phyloP scores from a whole-genome alignment of 208 protist species.

The Jaenimonas drosophilae region DNA sequence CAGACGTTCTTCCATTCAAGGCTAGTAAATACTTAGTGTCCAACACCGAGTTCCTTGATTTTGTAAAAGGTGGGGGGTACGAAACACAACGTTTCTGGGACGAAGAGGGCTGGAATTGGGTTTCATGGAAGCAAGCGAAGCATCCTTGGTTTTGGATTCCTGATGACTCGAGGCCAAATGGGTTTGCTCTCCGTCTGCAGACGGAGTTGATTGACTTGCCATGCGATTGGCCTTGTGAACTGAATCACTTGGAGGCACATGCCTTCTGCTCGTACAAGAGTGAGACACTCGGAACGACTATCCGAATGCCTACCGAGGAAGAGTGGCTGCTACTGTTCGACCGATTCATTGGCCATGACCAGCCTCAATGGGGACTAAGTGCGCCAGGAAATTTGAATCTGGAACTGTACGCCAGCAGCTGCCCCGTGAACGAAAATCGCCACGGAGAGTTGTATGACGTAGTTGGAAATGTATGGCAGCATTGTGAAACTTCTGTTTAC shows the following conservation, averaged over 20 bases:
- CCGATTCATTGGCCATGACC: conserved; percentile 68
- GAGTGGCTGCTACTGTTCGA: conserved; percentile 87
- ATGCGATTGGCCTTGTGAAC: conserved; percentile 93
- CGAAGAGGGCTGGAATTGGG: conserved; percentile 96
- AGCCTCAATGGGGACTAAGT: conserved; percentile 38
- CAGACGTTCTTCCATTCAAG: conserved; percentile 89
- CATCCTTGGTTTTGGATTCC: conserved; percentile 92
- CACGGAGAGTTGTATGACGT: conserved; percentile 88
- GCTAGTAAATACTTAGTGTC: conserved; percentile 92
- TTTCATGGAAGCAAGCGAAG: conserved; percentile 82
- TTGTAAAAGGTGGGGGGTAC: conserved; percentile 91
- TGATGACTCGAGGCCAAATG: conserved; percentile 50
- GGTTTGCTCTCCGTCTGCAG: conserved; percentile 84
- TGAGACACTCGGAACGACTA: conserved; percentile 58
- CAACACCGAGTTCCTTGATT: conserved; percentile 92
- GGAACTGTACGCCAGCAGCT: conserved; percentile 75
- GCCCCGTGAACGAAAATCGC: conserved; percentile 73
- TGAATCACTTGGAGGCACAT: conserved; percentile 94
- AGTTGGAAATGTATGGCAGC: conserved; percentile 95
- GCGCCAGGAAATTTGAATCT: conserved; percentile 85
- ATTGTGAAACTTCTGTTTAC: conserved; percentile 85
- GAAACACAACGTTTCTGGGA: conserved; percentile 88
- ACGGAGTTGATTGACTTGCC: conserved; percentile 91
- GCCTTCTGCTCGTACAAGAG: conserved; percentile 92
- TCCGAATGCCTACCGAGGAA: conserved; percentile 86